Evolutionary conservation across 2,329 filamentous ascomycete genomes (phyloP).

Genomic region (Nemania diffusa): DNA sequence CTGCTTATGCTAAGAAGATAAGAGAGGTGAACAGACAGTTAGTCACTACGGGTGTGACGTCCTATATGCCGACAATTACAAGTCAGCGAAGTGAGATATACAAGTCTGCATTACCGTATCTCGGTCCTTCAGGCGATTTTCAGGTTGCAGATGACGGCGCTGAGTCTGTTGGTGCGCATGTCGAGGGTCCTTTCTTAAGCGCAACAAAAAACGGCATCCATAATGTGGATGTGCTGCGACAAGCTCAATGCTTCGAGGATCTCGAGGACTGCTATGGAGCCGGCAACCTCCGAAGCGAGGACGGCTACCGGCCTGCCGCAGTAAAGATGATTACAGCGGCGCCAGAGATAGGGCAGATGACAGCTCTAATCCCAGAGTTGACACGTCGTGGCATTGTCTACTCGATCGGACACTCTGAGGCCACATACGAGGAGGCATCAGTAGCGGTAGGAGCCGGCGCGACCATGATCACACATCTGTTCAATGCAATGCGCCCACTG

Average conservation of each 20-base stretch:
- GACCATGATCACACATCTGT: constrained; percentile 91
- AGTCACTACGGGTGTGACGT: constrained; percentile 84
- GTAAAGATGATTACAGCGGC: constrained; percentile 88
- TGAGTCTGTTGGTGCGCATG: constrained; percentile 89
- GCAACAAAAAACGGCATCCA: constrained; percentile 89
- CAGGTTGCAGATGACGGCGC: constrained; percentile 75
- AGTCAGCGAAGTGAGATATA: constrained; percentile 86
- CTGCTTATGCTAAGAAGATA: constrained; percentile 77
- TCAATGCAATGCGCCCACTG: constrained; percentile 92
- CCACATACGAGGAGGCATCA: constrained; percentile 84
- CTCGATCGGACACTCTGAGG: constrained; percentile 87
- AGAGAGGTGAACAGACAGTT: constrained; percentile 76
- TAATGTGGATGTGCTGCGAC: constrained; percentile 75
- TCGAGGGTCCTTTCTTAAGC: constrained; percentile 89
- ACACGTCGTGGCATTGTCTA: constrained; percentile 74
- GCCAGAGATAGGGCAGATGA: constrained; percentile 80
- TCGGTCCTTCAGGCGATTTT: constrained; percentile 74
- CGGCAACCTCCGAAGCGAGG: constrained; percentile 66
- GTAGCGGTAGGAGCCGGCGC: constrained; percentile 77
- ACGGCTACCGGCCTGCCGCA: constrained; percentile 52
- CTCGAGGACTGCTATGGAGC: constrained; percentile 77
- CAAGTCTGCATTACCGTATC: constrained; percentile 78
- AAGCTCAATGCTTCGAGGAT: constrained; percentile 71
- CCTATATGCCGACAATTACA: constrained; percentile 85
- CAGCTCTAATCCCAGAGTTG: constrained; percentile 73